Base-by-base conservation (phyloP, 192 early-diverging fungal genomes). In the Coemansia sp. region DNA sequence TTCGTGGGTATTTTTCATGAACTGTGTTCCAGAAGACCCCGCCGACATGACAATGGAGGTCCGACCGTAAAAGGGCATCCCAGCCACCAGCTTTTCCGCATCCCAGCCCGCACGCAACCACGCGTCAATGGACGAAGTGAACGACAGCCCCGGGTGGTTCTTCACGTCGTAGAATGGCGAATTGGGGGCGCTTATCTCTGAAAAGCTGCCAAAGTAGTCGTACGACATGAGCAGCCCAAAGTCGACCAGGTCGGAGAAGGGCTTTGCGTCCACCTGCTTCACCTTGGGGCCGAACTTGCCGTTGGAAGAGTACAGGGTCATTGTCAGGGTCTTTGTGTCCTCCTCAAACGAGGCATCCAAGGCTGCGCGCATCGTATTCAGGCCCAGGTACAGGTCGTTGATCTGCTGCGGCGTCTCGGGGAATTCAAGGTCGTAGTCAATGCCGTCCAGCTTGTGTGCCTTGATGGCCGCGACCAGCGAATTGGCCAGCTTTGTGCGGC, bases 221-320 rank as follows among this genome's bases (percentile, higher is more conserved):
- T 87, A 86, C 12, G 77, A 78, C 85, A 88, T 87, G 11, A 91
- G 48, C 41, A 85, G 80, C 25, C 87, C 78, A 30, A 75, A 78
- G 57, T 82, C 71, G 12, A 91, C 70, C 19, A 79, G 54, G 39
- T 79, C 72, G 14, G 78, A 78, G 60, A 80, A 85, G 5, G 59
- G 73, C 49, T 66, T 75, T 26, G 83, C 71, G 21, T 85, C 71
- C 4, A 54, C 53, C 39, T 80, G 38, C 14, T 60, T 51, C 0
- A 79, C 73, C 23, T 48, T 70, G 38, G 47, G 76, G 34, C 47
- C 74, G 57, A 52, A 76, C 69, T 56, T 78, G 69, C 25, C 84
- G 45, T 38, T 79, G 34, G 47, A 76, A 47, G 51, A 82, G 67
- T 31, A 78, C 72, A 44, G 86, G 64, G 49, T 70, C 54, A 85